These are phyloP conservation scores for Deakozyma indianensis DNA, from an alignment of 805 yeast genomes.

Conservation along the genomic window DNA sequence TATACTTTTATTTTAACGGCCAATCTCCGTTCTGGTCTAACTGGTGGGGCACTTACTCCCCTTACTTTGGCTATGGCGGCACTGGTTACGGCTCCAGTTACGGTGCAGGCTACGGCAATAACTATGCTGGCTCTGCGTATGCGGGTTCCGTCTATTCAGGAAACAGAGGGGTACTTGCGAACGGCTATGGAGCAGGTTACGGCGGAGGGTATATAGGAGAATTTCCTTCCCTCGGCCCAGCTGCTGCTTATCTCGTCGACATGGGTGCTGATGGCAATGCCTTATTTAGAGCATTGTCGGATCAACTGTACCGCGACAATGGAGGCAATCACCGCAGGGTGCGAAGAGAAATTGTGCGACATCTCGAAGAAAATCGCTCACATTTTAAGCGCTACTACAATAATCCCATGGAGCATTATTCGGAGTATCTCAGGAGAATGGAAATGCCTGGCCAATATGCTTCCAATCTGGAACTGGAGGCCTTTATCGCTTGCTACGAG, in stretches of 20 bases:
- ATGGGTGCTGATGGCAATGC: slow-evolving; percentile 1
- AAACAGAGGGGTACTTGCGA: neutral
- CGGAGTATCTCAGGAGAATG: neutral
- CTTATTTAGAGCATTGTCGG: neutral
- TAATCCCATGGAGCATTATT: neutral
- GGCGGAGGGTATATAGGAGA: neutral
- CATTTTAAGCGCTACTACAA: neutral
- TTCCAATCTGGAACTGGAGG: neutral
- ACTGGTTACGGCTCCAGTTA: neutral
- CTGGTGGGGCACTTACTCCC: neutral
- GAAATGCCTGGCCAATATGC: slow-evolving; percentile 1
- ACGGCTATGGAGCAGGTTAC: neutral
- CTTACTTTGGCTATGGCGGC: neutral
- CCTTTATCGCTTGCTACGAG: neutral
- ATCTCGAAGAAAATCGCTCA: neutral
- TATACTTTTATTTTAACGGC: neutral
- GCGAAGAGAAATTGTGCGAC: neutral
- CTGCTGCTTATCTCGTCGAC: neutral
- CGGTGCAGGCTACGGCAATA: neutral
- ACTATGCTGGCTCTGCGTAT: neutral
- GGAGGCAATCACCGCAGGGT: neutral
- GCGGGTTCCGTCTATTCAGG: neutral
- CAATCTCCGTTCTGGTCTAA: neutral
- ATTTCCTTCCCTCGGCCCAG: neutral
- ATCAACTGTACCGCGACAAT: neutral